These are phyloP conservation scores for Peronospora destructor DNA, from an alignment of 352 stramenopile species.

Conservation along the genomic window DNA sequence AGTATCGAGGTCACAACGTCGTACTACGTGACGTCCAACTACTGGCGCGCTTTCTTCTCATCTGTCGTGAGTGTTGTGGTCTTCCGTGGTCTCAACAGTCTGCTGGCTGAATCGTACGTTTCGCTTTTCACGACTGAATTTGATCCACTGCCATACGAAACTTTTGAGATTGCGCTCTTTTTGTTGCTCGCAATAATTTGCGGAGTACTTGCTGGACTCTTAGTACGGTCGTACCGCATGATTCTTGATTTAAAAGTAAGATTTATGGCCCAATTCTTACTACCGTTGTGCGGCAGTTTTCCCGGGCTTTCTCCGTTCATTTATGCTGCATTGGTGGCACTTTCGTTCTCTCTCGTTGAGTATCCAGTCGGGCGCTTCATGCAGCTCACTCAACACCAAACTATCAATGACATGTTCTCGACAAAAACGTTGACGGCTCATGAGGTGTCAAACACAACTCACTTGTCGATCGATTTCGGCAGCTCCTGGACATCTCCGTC, in stretches of 20 bases:
- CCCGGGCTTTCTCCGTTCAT: constrained; percentile 43
- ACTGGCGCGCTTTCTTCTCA: constrained; percentile 87
- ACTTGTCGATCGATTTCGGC: constrained; percentile 36
- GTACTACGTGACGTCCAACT: constrained; percentile 86
- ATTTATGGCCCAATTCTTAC: constrained; percentile 29
- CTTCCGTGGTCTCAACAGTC: constrained; percentile 66
- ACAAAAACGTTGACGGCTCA: constrained; percentile 42
- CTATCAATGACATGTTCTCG: constrained; percentile 87
- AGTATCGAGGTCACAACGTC: constrained; percentile 81
- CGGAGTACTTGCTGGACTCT: constrained; percentile 72
- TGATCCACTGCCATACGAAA: constrained; percentile 60
- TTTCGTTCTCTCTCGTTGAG: constrained; percentile 63
- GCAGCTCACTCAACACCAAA: constrained; percentile 59
- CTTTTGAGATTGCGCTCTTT: constrained; percentile 72
- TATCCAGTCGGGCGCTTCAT: constrained; percentile 78
- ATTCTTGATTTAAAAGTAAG: constrained; percentile 39
- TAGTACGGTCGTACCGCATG: constrained; percentile 61
- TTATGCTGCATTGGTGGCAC: constrained; percentile 60
- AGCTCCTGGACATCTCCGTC: constrained; percentile 57
- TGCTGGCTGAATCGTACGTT: constrained; percentile 49
- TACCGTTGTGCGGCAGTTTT: constrained; percentile 17
- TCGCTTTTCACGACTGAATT: constrained; percentile 81
- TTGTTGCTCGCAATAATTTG: constrained; percentile 74
- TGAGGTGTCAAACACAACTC: constrained; percentile 24
- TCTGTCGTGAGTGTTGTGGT: constrained; percentile 82